These are phyloP conservation scores for Nicotiana attenuata DNA, from an alignment of 257 asterid species.

Conservation along the genomic window DNA sequence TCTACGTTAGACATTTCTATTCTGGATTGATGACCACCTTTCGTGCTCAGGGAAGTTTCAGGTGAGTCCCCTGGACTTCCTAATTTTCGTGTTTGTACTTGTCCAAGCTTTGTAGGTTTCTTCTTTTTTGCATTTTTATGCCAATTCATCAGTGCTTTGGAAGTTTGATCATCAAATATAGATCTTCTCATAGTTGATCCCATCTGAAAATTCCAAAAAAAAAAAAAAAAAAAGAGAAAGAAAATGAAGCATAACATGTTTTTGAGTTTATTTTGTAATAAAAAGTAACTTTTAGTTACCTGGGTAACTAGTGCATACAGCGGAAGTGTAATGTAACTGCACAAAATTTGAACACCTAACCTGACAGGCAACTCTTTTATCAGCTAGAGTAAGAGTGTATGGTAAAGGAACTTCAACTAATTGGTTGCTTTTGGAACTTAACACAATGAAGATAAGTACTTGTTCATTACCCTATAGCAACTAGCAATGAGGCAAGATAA, in stretches of 20 bases:
- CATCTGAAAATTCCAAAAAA: slow-evolving; percentile 40
- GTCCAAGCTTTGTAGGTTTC: slow-evolving; percentile 1
- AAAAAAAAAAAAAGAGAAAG: no score
- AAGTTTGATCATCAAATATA: slow-evolving; percentile 87
- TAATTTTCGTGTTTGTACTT: slow-evolving; percentile 19
- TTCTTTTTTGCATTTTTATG: slow-evolving; percentile 57
- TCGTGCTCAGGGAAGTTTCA: slow-evolving; percentile 16
- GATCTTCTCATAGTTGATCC: slow-evolving; percentile 90
- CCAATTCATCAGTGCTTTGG: slow-evolving; percentile 86
- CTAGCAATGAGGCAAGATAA: slow-evolving; percentile 53
- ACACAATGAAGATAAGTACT: background rate
- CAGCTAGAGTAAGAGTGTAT: background rate
- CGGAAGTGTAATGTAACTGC: slow-evolving; percentile 96
- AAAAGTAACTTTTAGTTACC: slow-evolving; percentile 28
- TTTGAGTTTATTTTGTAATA: background rate
- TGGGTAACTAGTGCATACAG: slow-evolving; percentile 94
- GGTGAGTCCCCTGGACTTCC: slow-evolving; percentile 42
- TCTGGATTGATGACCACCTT: slow-evolving; percentile 7
- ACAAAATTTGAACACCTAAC: slow-evolving; percentile 60
- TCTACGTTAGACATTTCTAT: slow-evolving; percentile 1
- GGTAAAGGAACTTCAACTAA: background rate
- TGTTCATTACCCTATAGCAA: slow-evolving; percentile 61
- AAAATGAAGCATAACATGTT: background rate
- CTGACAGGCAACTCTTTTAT: slow-evolving; percentile 33
- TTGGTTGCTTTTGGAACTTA: background rate